Evolutionary conservation across 2,329 filamentous ascomycete genomes (phyloP).

Genomic region (Ceratocystis huliohia): DNA sequence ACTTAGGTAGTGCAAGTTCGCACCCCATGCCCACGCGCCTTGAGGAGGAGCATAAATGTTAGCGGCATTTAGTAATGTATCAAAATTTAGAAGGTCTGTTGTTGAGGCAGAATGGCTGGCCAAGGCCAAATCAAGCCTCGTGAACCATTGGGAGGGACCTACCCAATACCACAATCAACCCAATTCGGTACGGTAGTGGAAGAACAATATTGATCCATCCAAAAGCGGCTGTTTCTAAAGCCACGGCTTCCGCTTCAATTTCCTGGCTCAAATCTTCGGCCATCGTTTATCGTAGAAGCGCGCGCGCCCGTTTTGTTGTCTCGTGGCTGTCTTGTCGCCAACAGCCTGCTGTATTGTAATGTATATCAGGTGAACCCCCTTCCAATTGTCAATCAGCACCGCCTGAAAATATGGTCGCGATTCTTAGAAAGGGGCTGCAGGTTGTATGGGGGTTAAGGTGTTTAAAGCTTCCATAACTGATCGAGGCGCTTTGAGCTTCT

Average conservation of each 20-base stretch:
- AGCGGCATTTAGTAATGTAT: not conserved
- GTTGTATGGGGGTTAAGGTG: not conserved
- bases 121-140: not conserved
- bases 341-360: not conserved
- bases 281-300: conserved; percentile 10
- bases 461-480: not conserved
- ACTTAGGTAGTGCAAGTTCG: conserved; percentile 80
- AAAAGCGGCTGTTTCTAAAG: conserved; percentile 18
- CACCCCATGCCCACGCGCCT: conserved; percentile 92
- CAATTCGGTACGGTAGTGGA: conserved; percentile 79
- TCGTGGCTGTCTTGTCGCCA: not conserved
- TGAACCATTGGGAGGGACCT: conserved; percentile 26
- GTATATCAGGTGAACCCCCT: not conserved
- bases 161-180: conserved; percentile 77
- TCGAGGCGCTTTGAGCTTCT: conserved; percentile 3
- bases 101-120: not conserved
- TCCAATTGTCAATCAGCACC: not conserved
- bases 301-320: not conserved
- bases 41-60: conserved; percentile 4
- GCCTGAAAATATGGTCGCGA: not conserved
- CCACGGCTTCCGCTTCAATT: conserved; percentile 21
- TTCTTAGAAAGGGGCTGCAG: conserved; percentile 1
- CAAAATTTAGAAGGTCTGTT: not conserved
- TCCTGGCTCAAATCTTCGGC: conserved; percentile 14
- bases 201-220: conserved; percentile 30